Conservation (phyloP, 1,139 yeast species). For the Protomyces lactucae-debilis region DNA sequence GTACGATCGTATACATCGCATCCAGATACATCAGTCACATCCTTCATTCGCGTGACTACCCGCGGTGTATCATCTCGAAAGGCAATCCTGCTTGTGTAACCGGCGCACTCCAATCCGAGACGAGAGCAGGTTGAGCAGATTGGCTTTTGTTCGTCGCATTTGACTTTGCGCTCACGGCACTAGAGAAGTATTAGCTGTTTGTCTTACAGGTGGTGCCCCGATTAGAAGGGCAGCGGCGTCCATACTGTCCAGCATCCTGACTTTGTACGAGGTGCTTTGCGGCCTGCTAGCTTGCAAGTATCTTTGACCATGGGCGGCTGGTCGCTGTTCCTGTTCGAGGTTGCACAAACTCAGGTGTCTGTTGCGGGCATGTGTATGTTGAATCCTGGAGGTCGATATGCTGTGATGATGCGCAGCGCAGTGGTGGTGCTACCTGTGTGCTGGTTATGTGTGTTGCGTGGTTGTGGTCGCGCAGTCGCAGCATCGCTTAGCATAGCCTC, state of each 20-base stretch:
- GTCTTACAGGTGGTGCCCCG: not conserved
- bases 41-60: constrained; percentile 20
- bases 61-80: constrained; percentile 27
- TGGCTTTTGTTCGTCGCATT: constrained; percentile 25
- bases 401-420: too few relatives aligned
- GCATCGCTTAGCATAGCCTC: too few relatives aligned
- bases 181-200: not conserved
- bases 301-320: not conserved
- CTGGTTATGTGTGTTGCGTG: too few relatives aligned
- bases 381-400: too few relatives aligned
- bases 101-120: constrained; percentile 20
- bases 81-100: constrained; percentile 22
- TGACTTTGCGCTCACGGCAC: constrained; percentile 25
- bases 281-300: not conserved
- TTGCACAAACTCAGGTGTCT: too few relatives aligned
- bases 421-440: too few relatives aligned
- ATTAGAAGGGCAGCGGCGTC: not conserved
- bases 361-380: too few relatives aligned
- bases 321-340: not conserved
- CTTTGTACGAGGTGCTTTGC: constrained; percentile 25
- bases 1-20: constrained; percentile 9
- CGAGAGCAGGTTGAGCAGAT: constrained; percentile 19
- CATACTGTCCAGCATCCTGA: constrained; percentile 23
- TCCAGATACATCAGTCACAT: constrained; percentile 14
- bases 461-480: too few relatives aligned